A percentile compares a stretch with the other conserved stretches of the same genome.
These are phyloP conservation scores for Morella rubra DNA, from an alignment of 306 rosid species.

Conservation along the genomic window DNA sequence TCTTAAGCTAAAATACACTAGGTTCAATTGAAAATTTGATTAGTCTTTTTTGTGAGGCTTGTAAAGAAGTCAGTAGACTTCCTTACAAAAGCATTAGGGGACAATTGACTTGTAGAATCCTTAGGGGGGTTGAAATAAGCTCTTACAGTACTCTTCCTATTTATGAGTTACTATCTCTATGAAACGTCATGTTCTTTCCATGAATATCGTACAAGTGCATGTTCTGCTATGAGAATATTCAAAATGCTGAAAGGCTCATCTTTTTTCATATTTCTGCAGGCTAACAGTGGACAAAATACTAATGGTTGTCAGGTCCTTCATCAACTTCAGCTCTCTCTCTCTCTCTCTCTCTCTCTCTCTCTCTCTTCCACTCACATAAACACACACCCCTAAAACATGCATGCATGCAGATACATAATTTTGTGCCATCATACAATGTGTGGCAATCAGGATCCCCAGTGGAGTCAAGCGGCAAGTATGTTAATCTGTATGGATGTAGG, in stretches of 20 bases:
- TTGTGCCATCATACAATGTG: not conserved
- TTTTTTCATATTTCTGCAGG: slow-evolving; percentile 52
- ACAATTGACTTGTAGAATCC: not conserved
- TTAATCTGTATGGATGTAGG: not conserved
- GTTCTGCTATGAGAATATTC: not conserved
- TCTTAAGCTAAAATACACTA: not conserved
- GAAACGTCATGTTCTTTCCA: not conserved
- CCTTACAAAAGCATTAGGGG: not conserved
- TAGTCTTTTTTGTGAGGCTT: not conserved
- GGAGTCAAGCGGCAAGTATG: not conserved
- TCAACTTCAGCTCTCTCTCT: slow-evolving; percentile 9
- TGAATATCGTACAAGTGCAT: not conserved
- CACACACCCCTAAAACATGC: not conserved
- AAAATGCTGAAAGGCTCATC: slow-evolving; percentile 11
- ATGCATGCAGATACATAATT: not conserved
- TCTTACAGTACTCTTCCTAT: not conserved
- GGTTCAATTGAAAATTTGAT: not conserved
- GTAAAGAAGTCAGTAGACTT: not conserved
- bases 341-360: slow-evolving; percentile 8
- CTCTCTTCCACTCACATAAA: not conserved
- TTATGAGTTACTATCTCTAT: not conserved
- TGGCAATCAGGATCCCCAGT: not conserved
- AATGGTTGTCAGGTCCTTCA: slow-evolving; percentile 87
- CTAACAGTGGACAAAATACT: slow-evolving; percentile 84
- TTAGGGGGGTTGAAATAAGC: not conserved